Percentiles rank a stretch among this genome's conserved stretches.
phyloP scores from a whole-genome alignment of 2,329 filamentous ascomycete species.

The Cercospora zeina region DNA sequence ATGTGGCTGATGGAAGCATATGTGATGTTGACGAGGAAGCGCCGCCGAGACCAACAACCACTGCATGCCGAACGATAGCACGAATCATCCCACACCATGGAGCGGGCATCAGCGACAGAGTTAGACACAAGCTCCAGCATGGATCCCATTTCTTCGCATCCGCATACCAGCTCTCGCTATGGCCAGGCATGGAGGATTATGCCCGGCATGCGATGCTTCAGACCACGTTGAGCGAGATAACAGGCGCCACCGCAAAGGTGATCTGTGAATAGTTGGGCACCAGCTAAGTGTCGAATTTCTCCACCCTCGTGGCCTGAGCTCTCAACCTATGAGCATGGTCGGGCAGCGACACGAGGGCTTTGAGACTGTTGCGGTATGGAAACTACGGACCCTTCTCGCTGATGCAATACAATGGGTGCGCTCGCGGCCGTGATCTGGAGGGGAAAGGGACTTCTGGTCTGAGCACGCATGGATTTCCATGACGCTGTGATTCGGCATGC shows the following conservation, averaged over 20 bases:
- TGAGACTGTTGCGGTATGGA: not conserved
- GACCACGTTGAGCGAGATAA: not conserved
- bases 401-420: not conserved
- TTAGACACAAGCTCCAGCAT: not conserved
- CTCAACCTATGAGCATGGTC: not conserved
- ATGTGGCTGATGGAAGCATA: constrained; percentile 14
- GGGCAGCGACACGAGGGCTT: not conserved
- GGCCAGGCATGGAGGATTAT: not conserved
- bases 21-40: not conserved
- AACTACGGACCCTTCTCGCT: not conserved
- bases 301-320: not conserved
- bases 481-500: not conserved
- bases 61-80: not conserved
- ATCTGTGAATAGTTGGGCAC: not conserved
- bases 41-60: not conserved
- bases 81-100: not conserved
- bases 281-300: not conserved
- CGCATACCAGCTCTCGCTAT: not conserved
- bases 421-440: not conserved
- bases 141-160: not conserved
- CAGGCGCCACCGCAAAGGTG: too few species aligned
- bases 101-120: not conserved
- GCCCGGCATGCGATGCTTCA: constrained; percentile 2
- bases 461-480: not conserved
- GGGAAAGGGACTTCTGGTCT: not conserved